A percentile compares a stretch with the other conserved stretches of the same genome.
Conservation (phyloP, 2,329 filamentous ascomycete species). For the Penicillium decumbens region DNA sequence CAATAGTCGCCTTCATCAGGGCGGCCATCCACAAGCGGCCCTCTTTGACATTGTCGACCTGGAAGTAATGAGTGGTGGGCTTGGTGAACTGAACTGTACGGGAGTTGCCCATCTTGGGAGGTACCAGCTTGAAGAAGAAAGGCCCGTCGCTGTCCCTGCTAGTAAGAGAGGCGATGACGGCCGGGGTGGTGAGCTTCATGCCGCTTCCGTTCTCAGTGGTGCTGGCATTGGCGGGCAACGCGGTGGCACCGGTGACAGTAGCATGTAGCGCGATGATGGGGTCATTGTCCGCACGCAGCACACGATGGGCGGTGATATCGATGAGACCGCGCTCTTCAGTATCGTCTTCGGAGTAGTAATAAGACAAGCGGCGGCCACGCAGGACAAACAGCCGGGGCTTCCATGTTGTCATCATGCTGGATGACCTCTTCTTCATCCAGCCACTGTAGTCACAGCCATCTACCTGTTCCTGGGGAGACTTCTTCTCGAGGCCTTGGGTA, state of each 20-base stretch:
- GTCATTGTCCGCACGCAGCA: constrained; percentile 91
- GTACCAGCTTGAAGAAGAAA: constrained; percentile 98
- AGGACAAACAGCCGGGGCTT: constrained; percentile 94
- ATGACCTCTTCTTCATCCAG: constrained; percentile 99
- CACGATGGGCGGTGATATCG: constrained; percentile 94
- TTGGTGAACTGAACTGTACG: constrained; percentile 96
- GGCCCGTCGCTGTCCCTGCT: constrained; percentile 58
- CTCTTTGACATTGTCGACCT: constrained; percentile 81
- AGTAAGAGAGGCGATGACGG: constrained; percentile 29
- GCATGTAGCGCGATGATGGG: constrained; percentile 86
- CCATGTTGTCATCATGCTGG: constrained; percentile 94
- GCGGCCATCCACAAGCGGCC: constrained; percentile 97
- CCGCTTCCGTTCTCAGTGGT: constrained; percentile 37
- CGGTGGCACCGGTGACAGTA: constrained; percentile 80
- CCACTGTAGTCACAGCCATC: constrained; percentile 85
- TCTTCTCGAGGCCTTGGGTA: constrained; percentile 75
- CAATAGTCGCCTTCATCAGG: constrained; percentile 97
- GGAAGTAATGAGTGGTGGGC: constrained; percentile 95
- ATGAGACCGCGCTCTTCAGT: constrained; percentile 92
- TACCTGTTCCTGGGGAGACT: constrained; percentile 77
- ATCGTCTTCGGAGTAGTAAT: constrained; percentile 93
- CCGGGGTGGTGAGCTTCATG: constrained; percentile 27
- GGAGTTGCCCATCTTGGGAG: constrained; percentile 78
- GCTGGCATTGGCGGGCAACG: constrained; percentile 47
- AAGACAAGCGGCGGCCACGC: constrained; percentile 82